Evolutionary conservation across 129 eudicot species (phyloP).

Genomic region (Pittosporum tobira): DNA sequence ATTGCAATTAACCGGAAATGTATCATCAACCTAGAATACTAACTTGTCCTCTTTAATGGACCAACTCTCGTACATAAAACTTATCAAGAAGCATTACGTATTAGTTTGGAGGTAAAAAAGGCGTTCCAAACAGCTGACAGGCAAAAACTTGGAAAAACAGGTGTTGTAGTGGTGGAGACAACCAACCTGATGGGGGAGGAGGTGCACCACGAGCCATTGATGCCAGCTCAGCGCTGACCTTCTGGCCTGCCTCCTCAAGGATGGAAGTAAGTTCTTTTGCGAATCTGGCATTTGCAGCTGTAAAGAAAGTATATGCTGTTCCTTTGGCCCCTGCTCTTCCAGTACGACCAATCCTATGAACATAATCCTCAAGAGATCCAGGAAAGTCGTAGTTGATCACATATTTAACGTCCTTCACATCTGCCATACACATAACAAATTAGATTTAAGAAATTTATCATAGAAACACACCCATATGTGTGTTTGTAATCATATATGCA

Average conservation of each 20-base stretch:
- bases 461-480: neutral
- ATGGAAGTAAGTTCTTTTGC: conserved; percentile 85
- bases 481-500: neutral
- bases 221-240: conserved; percentile 81
- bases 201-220: conserved; percentile 97
- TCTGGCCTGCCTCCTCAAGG: conserved; percentile 96
- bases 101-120: too few relatives aligned
- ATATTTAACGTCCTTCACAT: conserved; percentile 91
- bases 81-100: too few relatives aligned
- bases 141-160: too few relatives aligned
- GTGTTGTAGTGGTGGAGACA: neutral
- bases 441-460: neutral
- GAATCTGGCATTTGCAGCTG: conserved; percentile 95
- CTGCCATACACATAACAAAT: conserved; percentile 32
- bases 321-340: conserved; percentile 99
- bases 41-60: too few relatives aligned
- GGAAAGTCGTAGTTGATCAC: conserved; percentile 95
- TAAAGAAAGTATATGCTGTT: conserved; percentile 88
- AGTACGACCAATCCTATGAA: conserved; percentile 92
- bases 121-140: too few relatives aligned
- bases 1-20: too few relatives aligned
- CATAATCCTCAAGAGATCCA: conserved; percentile 93
- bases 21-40: too few relatives aligned
- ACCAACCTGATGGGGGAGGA: conserved; percentile 80
- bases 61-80: too few relatives aligned